phyloP scores from a whole-genome alignment of 331 rosid species.

The Malus hybrid region DNA sequence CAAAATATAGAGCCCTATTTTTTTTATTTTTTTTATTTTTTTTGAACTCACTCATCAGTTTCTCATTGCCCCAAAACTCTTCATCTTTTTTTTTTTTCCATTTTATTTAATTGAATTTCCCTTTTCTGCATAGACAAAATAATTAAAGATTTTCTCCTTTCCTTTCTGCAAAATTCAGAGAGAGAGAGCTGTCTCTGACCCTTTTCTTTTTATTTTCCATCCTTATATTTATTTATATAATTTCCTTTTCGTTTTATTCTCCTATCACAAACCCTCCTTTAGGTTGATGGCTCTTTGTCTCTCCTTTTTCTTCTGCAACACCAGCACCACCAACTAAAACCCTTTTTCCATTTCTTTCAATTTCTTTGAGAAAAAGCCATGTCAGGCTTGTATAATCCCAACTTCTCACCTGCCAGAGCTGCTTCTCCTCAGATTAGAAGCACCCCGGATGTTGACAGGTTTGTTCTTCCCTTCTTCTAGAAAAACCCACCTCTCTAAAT shows the following conservation, averaged over 20 bases:
- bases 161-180: conserved; percentile 24
- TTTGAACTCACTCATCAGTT: conserved; percentile 2
- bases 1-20: neutral
- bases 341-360: conserved; percentile 32
- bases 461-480: neutral
- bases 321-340: conserved; percentile 33
- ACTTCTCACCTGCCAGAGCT: conserved; percentile 95
- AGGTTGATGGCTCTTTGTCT: conserved; percentile 46
- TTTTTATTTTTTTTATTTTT: neutral
- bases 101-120: neutral
- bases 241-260: neutral
- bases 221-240: neutral
- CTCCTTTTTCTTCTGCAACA: conserved; percentile 50
- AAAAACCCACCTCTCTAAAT: neutral
- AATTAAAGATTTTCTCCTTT: conserved; percentile 29
- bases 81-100: neutral
- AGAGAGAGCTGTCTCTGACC: conserved; percentile 11
- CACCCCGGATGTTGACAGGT: conserved; percentile 83
- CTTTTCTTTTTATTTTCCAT: conserved; percentile 4
- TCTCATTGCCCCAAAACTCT: conserved; percentile 2
- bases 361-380: conserved; percentile 41
- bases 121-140: neutral
- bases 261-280: conserved; percentile 39
- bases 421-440: conserved; percentile 95
- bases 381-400: conserved; percentile 92